A percentile compares a stretch with the other conserved stretches of the same genome.
Conservation (phyloP, 2,329 filamentous ascomycete species). For the Colletotrichum neosansevieriae region DNA sequence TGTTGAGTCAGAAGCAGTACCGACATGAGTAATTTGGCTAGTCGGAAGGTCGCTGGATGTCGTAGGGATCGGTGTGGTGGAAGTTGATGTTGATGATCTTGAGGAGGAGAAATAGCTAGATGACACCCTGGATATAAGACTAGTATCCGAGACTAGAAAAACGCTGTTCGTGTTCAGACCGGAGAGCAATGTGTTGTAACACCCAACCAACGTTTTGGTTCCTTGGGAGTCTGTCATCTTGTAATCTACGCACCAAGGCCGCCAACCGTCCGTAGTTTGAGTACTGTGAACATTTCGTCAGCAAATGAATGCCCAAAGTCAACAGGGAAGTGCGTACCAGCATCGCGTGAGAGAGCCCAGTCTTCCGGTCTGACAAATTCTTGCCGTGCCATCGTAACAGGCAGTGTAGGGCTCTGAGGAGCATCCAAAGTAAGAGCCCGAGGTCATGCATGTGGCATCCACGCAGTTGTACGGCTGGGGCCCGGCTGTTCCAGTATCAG, state of each 20-base stretch:
- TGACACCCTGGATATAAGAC: background rate
- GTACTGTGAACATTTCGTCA: background rate
- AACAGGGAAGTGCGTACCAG: background rate
- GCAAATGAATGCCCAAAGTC: no score
- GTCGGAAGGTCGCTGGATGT: no score
- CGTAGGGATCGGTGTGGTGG: no score
- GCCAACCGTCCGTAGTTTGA: background rate
- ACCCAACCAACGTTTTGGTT: background rate
- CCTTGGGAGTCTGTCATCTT: background rate
- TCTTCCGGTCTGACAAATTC: background rate
- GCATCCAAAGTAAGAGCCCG: background rate
- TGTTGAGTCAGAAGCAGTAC: no score
- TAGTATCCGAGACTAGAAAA: background rate
- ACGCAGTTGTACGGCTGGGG: background rate
- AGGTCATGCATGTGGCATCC: background rate
- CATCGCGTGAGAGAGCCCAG: background rate
- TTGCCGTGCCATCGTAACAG: slow-evolving; percentile 1
- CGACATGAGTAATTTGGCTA: no score
- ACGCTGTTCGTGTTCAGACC: slow-evolving; percentile 1
- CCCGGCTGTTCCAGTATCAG: background rate
- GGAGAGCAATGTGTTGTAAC: background rate
- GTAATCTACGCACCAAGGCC: slow-evolving; percentile 1
- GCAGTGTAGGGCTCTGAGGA: background rate
- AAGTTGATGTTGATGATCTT: background rate
- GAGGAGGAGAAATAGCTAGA: background rate